A percentile compares a stretch with the other conserved stretches of the same genome.
Evolutionary conservation across 192 early-diverging fungal species (phyloP).

Genomic region (Coemansia sp.): DNA sequence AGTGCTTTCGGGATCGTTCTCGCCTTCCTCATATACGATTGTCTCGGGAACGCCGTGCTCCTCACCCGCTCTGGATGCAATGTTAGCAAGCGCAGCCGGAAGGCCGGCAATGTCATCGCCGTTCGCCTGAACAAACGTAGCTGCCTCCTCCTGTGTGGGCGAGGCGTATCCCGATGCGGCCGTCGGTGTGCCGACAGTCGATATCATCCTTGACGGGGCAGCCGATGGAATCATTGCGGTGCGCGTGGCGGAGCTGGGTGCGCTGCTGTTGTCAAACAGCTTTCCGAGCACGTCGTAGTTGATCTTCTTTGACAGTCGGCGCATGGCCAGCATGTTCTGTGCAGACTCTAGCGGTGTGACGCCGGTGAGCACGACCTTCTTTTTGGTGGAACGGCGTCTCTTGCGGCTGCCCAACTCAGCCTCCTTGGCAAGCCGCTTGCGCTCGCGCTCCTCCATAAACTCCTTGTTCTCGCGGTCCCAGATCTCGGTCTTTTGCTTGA

Average conservation of each 20-base stretch:
- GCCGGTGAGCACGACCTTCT: constrained; percentile 29
- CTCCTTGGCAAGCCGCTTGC: constrained; percentile 37
- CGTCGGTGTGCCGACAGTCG: constrained; percentile 22
- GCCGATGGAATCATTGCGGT: constrained; percentile 50
- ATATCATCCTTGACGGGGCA: constrained; percentile 44
- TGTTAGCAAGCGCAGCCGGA: constrained; percentile 28
- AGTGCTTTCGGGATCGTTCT: constrained; percentile 50
- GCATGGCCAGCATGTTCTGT: constrained; percentile 65
- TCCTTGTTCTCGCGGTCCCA: constrained; percentile 90
- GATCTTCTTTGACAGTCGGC: constrained; percentile 85
- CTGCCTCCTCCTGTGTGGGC: constrained; percentile 18
- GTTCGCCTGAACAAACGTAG: constrained; percentile 19
- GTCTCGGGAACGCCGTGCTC: constrained; percentile 3
- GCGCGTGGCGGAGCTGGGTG: constrained; percentile 25
- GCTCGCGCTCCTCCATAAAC: constrained; percentile 64
- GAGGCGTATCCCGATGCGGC: constrained; percentile 25
- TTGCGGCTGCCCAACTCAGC: constrained; percentile 20
- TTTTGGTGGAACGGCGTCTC: constrained; percentile 28
- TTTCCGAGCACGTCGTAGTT: constrained; percentile 78
- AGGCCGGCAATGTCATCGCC: constrained; percentile 20
- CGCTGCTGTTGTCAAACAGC: constrained; percentile 55
- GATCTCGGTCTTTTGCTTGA: constrained; percentile 69
- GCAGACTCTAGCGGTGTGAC: constrained; percentile 75
- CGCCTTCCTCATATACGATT: constrained; percentile 36
- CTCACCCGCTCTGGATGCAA: constrained; percentile 9